Evolutionary conservation across 176 grass and related monocot species (phyloP), one percentile per base, ranked within the genome.

Genomic region (Cenchrus purpureus): DNA sequence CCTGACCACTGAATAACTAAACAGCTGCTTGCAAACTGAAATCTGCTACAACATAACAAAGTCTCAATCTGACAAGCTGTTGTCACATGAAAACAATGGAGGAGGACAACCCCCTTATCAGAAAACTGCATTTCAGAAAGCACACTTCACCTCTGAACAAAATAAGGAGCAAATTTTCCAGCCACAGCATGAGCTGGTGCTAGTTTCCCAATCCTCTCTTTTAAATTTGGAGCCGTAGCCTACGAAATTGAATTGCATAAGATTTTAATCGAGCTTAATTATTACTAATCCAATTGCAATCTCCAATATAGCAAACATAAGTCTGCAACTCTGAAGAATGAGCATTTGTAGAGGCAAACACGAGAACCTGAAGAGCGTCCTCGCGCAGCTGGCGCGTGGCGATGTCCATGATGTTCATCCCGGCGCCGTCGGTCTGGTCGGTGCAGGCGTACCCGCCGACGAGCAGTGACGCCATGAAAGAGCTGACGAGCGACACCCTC

Each of bases 361-460:
- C 44, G 4, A 49, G 43, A 25, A 97, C 95, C 90, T 94, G 65
- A 67, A 97, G 86, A 73, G 88, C 87, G 40, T 86, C 88, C 57
- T 86, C 44, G 48, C 86, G 90, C 84, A 93, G 88, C 43, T 68
- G 5, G 2, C 92, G 92, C 5, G 88, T 78, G 54, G 43, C 57
- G 67, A 97, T 91, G 86, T 94, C 90, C 95, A 97, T 92, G 75
- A 97, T 87, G 79, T 97, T 97, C 95, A 97, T 97, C 75, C 95
- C 95, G 7, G 95, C 90, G 51, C 92, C 95, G 6, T 97, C 95
- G 28, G 95, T 89, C 88, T 97, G 78, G 68, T 97, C 95, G 69
- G 92, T 94, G 78, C 95, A 87, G 73, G 90, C 90, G 73, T 94
- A 97, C 60, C 71, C 83, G 25, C 95, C 92, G 64, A 91, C 74